Conservation (phyloP, 2,329 filamentous ascomycete species). For the Penicillium sp. region DNA sequence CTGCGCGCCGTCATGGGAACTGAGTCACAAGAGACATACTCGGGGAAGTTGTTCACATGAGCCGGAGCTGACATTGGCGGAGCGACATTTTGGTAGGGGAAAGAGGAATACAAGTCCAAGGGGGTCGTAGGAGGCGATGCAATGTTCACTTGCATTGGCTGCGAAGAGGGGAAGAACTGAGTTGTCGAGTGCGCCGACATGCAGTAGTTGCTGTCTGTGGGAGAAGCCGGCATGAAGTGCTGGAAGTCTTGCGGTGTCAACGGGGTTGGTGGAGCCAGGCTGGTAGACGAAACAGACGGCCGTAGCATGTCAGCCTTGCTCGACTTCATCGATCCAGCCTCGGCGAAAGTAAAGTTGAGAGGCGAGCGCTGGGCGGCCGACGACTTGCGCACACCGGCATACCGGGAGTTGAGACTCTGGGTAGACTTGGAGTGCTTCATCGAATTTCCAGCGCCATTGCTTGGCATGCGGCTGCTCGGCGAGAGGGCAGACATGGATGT, state of each 20-base stretch:
- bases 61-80: conserved; percentile 42
- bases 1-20: conserved; percentile 37
- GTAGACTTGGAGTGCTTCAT: conserved; percentile 44
- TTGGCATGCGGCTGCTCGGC: conserved; percentile 35
- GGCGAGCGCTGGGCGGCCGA: conserved; percentile 45
- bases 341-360: conserved; percentile 43
- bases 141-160: conserved; percentile 39
- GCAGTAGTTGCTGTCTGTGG: conserved; percentile 36
- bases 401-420: conserved; percentile 42
- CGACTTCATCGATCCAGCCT: conserved; percentile 35
- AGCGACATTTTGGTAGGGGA: conserved; percentile 34
- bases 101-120: conserved; percentile 36
- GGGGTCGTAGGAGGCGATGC: conserved; percentile 44
- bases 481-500: conserved; percentile 41
- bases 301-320: conserved; percentile 34
- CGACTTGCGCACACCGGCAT: conserved; percentile 44
- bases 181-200: conserved; percentile 30
- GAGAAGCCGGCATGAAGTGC: conserved; percentile 37
- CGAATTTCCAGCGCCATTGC: conserved; percentile 32
- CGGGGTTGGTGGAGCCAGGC: conserved; percentile 40
- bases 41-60: conserved; percentile 40
- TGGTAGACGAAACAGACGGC: conserved; percentile 32
- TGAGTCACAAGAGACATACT: conserved; percentile 37
- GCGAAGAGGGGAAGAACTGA: conserved; percentile 36
- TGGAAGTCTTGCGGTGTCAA: conserved; percentile 42